These are phyloP conservation scores for Xylariaceae sp. DNA, from an alignment of 2,329 filamentous ascomycete genomes.

Conservation along the genomic window DNA sequence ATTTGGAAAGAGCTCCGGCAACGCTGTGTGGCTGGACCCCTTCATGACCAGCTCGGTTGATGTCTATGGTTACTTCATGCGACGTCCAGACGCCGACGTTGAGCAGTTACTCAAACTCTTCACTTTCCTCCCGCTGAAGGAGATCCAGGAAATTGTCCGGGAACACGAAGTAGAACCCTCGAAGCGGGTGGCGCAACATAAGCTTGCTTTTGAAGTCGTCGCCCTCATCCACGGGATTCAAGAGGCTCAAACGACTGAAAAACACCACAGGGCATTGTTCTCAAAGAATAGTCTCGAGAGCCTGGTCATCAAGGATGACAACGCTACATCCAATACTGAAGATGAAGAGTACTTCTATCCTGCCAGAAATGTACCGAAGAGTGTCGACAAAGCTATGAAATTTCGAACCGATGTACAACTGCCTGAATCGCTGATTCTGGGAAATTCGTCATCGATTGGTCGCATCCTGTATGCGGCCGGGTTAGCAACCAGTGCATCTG, in stretches of 20 bases:
- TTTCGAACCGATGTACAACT: conserved; percentile 52
- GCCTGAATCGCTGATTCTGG: conserved; percentile 50
- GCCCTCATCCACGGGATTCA: conserved; percentile 69
- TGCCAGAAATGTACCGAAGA: conserved; percentile 15
- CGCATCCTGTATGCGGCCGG: conserved; percentile 58
- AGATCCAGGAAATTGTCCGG: conserved; percentile 65
- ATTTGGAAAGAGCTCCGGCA: conserved; percentile 91
- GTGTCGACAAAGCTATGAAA: conserved; percentile 41
- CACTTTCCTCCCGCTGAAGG: conserved; percentile 72
- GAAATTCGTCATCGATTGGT: conserved; percentile 50
- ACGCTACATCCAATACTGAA: background rate
- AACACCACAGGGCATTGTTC: conserved; percentile 49
- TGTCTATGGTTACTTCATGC: conserved; percentile 85
- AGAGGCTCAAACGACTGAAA: conserved; percentile 59
- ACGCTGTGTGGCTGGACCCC: conserved; percentile 87
- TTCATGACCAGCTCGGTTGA: conserved; percentile 80
- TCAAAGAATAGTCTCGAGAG: conserved; percentile 20
- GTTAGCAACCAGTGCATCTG: conserved; percentile 50
- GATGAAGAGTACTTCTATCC: conserved; percentile 14
- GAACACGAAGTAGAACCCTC: conserved; percentile 64
- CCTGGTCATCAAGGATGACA: background rate
- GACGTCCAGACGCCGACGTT: conserved; percentile 75
- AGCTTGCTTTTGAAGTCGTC: conserved; percentile 77
- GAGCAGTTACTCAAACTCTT: conserved; percentile 81
- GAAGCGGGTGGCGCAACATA: conserved; percentile 75